Evolutionary conservation across 208 protist genomes (phyloP), one percentile per base, ranked within the genome.

Genomic region (Crithidia brevicula): DNA sequence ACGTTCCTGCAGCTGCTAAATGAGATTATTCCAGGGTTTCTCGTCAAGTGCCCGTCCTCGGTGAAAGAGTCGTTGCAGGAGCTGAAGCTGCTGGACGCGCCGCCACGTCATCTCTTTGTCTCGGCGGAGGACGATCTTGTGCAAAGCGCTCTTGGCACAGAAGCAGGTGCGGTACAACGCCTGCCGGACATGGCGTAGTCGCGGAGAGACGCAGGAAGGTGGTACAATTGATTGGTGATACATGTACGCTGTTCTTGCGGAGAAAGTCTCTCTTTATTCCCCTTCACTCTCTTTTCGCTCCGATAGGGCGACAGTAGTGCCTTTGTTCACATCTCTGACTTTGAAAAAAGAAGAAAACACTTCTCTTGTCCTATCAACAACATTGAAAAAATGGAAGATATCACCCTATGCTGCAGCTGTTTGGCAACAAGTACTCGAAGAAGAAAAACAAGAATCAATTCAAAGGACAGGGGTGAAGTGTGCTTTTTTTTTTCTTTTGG

Each of bases 1-100:
- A 88, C 86, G 11, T 81, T 96, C 11, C 74, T 89, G 38, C 81
- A 88, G 61, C 71, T 96, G 25, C 58, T 96, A 23, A 52, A 84
- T 49, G 91, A 96, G 43, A 81, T 89, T 27, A 80, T 92, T 20
- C 88, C 86, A 0, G 91, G 91, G 11, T 94, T 96, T 63, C 45
- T 94, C 10, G 54, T 92, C 3, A 89, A 91, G 53, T 82, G 82
- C 25, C 75, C 88, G n/a, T 23, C 46, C 10, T 64, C 72, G 31
- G 81, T 93, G 53, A 61, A 20, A 27, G 80, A 92, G 47, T 68
- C 74, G 2, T 77, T 96, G 43, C 74, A 74, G 18, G 79, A 83
- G 70, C 68, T 96, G 27, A 84, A 87, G 47, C 60, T 96, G 30
- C 53, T 94, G 13, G 59, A 74, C 18, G 62, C 60, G 1, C 71